Base-by-base conservation (phyloP, 1,139 yeast genomes). In the Sugiyamaella novakii region DNA sequence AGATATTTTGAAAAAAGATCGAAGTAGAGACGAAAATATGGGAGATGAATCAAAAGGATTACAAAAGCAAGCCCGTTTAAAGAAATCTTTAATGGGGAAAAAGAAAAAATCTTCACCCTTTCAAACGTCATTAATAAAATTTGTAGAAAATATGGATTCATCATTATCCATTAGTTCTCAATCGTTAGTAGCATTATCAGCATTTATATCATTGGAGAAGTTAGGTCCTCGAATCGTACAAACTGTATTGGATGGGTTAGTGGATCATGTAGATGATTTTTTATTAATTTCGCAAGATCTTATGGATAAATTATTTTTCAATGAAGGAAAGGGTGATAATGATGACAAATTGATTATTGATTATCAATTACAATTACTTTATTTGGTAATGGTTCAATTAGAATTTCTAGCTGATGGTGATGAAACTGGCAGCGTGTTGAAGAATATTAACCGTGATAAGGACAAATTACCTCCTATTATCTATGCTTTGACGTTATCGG, bases 111-210 rank as follows among this genome's bases (percentile, higher is more conserved):
- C 33, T 6, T 42, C 46, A 17, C 46, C 46, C 11, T 42, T 42
- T 34, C 46, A 42, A 21, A n/a, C 33, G n/a, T 28, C 34, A 12
- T 28, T 59, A 24, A 37, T 31, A 3, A 52, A 43, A 27, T 33
- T 54, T 15, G 46, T 59, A 7, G 47, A 14, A 17, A 47, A 47
- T 17, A 46, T 49, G 39, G 43, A 39, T 14, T n/a, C 31, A 35
- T 30, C 47, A 17, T 44, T 27, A 7, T 27, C 35, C n/a, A 37
- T 22, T 25, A 43, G 42, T 4, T 56, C 60, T 1, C 30, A 54
- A 18, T 51, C 59, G 3, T 43, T 55, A 35, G 45, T 55, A 5
- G 52, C 59, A 2, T 40, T 56, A 19, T 43, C 57, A 1, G 53
- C 56, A 5, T 34, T 55, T 7, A 45, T 46, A 15, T 40, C 54